phyloP scores from a whole-genome alignment of 2,329 filamentous ascomycete species.

The Septoria linicola region DNA sequence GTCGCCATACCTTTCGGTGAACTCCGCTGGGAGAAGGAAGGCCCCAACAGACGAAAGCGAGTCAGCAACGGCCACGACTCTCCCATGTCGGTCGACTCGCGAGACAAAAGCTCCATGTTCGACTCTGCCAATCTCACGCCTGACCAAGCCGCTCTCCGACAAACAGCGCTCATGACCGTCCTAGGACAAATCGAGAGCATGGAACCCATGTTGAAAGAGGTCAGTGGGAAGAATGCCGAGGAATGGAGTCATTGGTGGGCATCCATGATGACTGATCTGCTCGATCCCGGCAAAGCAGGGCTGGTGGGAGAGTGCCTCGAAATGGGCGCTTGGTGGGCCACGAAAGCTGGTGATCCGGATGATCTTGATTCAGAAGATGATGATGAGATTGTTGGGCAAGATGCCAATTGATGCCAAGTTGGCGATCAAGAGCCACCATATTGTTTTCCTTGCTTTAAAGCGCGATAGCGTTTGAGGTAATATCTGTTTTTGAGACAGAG shows the following conservation, averaged over 20 bases:
- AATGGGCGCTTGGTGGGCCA: conserved; percentile 64
- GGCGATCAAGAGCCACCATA: conserved; percentile 3
- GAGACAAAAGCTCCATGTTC: conserved; percentile 11
- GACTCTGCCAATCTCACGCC: conserved; percentile 24
- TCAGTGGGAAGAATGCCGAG: conserved; percentile 81
- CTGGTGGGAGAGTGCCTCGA: conserved; percentile 81
- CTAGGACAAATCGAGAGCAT: conserved; percentile 82
- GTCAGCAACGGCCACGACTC: conserved; percentile 26
- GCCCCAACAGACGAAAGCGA: conserved; percentile 35
- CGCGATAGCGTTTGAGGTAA: conserved; percentile 87
- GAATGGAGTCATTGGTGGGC: conserved; percentile 91
- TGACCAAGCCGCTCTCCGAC: conserved; percentile 69
- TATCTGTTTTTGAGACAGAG: conserved; percentile 57
- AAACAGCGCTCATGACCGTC: conserved; percentile 77
- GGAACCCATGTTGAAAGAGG: conserved; percentile 77
- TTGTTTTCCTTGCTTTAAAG: conserved; percentile 65
- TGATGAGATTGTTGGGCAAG: background rate
- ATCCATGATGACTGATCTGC: conserved; percentile 80
- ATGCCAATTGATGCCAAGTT: background rate
- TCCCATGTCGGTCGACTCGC: conserved; percentile 24
- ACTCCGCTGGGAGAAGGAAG: conserved; percentile 82
- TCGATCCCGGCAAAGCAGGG: conserved; percentile 70
- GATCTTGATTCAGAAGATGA: conserved; percentile 6
- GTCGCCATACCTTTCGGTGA: conserved; percentile 85
- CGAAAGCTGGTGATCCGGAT: conserved; percentile 42